Evolutionary conservation across 208 protist species (phyloP), one percentile per base, ranked within the genome.

Genomic region (Wallacemonas sp.): DNA sequence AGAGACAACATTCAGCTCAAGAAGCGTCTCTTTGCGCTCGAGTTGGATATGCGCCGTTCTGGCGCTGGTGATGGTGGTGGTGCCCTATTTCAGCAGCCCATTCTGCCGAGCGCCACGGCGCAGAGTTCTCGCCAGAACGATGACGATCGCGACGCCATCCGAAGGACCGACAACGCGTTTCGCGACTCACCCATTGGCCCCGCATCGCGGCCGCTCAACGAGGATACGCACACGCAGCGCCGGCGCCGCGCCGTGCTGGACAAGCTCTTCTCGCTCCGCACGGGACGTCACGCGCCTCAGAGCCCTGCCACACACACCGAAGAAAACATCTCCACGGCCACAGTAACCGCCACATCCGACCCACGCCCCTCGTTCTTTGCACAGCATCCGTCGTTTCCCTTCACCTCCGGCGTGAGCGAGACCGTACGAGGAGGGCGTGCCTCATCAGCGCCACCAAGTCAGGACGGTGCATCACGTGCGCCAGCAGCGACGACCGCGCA

Each of bases 1-100:
- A 66, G 72, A 39, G 72, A 77, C 52, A 73, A 71, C 30, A 48
- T 80, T 19, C 66, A 64, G 23, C 74, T 88, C 30, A 88, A 88
- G 72, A 84, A 88, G 68, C 72, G 69, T n/a, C 39, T 83, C 19
- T 78, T 77, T 47, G 58, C 74, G 17, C 39, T 61, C 3, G 74
- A 87, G 68, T 34, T 67, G 5, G 63, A 41, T 23, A 17, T 29
- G 23, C 54, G 38, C 12, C 63, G 36, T 2, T 17, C 46, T 26
- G 34, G 9, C 36, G 55, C 41, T 12, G n/a, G n/a, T n/a, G n/a
- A n/a, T n/a, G n/a, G n/a, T n/a, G n/a, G n/a, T n/a, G n/a, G n/a
- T n/a, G n/a, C n/a, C n/a, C n/a, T n/a, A n/a, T n/a, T n/a, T n/a
- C n/a, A n/a, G 3, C 34, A 11, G 41, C 17, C 16, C 34, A 17